Evolutionary conservation across 2,329 filamentous ascomycete species (phyloP).

Genomic region (Knufia fluminis): DNA sequence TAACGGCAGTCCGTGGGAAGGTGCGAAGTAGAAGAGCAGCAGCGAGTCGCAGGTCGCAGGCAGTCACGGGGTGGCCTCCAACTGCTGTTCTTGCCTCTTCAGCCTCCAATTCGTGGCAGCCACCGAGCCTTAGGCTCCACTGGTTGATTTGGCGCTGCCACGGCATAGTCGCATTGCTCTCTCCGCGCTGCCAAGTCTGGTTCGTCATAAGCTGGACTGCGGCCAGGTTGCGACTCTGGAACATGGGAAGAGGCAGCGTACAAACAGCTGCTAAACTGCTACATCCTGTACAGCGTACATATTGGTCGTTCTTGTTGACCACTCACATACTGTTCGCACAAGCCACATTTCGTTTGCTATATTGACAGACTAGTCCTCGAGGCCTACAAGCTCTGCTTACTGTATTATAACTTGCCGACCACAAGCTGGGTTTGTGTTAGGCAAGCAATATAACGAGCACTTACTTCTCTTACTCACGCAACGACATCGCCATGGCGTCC

Average conservation of each 20-base stretch:
- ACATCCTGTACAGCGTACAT: background rate
- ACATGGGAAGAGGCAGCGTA: background rate
- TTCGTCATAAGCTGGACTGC: slow-evolving; percentile 3
- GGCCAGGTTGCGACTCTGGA: background rate
- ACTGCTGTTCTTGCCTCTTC: too few relatives aligned
- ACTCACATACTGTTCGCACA: background rate
- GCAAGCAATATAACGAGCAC: background rate
- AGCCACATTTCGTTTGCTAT: background rate
- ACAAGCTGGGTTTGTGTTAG: slow-evolving; percentile 5
- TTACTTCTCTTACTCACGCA: background rate
- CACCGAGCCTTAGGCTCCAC: too few relatives aligned
- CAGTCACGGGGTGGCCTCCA: background rate
- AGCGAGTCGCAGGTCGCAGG: background rate
- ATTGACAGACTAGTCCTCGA: background rate
- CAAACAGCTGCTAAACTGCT: background rate
- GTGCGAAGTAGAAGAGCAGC: background rate
- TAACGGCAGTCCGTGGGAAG: background rate
- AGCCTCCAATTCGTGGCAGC: too few relatives aligned
- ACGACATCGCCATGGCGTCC: slow-evolving; percentile 55
- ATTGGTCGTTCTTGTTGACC: background rate
- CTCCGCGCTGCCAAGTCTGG: background rate
- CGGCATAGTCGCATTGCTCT: background rate
- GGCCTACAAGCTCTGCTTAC: background rate
- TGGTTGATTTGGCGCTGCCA: too few relatives aligned
- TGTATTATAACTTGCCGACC: too few relatives aligned